phyloP scores from a whole-genome alignment of 768 basidiomycete genomes.

The Mrakia frigida region DNA sequence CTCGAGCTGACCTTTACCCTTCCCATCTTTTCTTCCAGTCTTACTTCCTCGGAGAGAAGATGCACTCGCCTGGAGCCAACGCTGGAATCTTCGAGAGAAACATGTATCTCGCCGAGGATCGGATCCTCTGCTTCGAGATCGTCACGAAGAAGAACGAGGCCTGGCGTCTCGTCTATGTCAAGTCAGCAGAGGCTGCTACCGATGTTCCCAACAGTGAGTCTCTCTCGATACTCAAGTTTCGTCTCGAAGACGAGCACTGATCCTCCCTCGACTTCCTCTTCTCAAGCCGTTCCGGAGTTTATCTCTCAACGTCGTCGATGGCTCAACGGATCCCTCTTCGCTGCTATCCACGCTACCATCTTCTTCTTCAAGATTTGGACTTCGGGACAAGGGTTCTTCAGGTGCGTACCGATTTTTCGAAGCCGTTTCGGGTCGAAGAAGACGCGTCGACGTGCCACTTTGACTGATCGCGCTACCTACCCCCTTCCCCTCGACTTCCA shows the following conservation, averaged over 20 bases:
- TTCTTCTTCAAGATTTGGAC: slow-evolving; percentile 15
- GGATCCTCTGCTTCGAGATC: slow-evolving; percentile 91
- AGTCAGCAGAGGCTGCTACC: slow-evolving; percentile 89
- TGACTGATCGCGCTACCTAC: too few relatives aligned
- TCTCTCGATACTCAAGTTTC: neutral
- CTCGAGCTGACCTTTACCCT: too few relatives aligned
- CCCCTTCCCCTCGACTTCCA: neutral
- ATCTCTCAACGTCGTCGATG: slow-evolving; percentile 92
- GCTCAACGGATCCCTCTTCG: slow-evolving; percentile 90
- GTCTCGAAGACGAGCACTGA: neutral
- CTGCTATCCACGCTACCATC: slow-evolving; percentile 58
- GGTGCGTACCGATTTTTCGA: too few relatives aligned
- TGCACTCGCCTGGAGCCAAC: slow-evolving; percentile 56
- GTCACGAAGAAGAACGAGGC: slow-evolving; percentile 83
- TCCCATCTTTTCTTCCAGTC: slow-evolving; percentile 39
- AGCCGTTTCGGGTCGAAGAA: too few relatives aligned
- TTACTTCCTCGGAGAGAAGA: slow-evolving; percentile 95
- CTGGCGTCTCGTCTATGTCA: slow-evolving; percentile 94
- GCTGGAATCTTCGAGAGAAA: slow-evolving; percentile 91
- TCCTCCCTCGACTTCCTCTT: slow-evolving; percentile 55
- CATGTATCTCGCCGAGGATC: slow-evolving; percentile 69
- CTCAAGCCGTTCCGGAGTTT: slow-evolving; percentile 85
- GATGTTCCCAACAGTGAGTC: slow-evolving; percentile 64
- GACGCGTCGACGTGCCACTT: too few relatives aligned
- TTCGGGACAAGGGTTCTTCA: slow-evolving; percentile 6